Percentiles rank a stretch among this genome's conserved stretches.
phyloP scores from a whole-genome alignment of 306 rosid genomes.

The Quercus mongolica region DNA sequence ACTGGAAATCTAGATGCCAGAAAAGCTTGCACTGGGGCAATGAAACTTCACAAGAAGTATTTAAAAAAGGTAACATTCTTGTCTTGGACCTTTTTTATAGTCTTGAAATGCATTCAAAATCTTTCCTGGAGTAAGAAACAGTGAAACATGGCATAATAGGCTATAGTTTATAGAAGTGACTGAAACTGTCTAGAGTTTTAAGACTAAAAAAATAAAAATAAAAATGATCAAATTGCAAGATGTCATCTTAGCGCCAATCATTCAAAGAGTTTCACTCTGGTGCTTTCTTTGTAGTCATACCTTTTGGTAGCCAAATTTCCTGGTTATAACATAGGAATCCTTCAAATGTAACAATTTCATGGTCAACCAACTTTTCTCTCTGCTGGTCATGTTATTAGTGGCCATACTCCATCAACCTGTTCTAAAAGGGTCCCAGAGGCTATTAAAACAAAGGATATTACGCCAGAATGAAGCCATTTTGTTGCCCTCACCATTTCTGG shows the following conservation, averaged over 20 bases:
- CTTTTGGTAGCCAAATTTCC: not conserved
- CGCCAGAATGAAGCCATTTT: not conserved
- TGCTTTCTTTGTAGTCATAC: not conserved
- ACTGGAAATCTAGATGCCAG: conserved; percentile 94
- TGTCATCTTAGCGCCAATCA: not conserved
- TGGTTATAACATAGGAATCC: not conserved
- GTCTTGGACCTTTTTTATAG: not conserved
- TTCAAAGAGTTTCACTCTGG: not conserved
- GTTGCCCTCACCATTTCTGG: not conserved
- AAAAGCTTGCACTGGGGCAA: conserved; percentile 92
- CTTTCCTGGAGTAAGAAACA: not conserved
- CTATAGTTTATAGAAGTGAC: not conserved
- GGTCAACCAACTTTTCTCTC: not conserved
- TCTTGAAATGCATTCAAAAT: not conserved
- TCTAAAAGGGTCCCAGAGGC: not conserved
- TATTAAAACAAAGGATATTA: not conserved
- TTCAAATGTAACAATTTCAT: not conserved
- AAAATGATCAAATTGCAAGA: not conserved
- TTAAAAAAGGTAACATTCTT: conserved; percentile 66
- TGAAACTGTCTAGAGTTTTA: not conserved
- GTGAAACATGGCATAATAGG: not conserved
- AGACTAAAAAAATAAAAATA: not conserved
- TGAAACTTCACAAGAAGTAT: conserved; percentile 96
- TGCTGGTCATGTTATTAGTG: not conserved
- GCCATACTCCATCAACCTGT: not conserved